Evolutionary conservation across 2,329 filamentous ascomycete genomes (phyloP).

Genomic region (Xylaria sp.): DNA sequence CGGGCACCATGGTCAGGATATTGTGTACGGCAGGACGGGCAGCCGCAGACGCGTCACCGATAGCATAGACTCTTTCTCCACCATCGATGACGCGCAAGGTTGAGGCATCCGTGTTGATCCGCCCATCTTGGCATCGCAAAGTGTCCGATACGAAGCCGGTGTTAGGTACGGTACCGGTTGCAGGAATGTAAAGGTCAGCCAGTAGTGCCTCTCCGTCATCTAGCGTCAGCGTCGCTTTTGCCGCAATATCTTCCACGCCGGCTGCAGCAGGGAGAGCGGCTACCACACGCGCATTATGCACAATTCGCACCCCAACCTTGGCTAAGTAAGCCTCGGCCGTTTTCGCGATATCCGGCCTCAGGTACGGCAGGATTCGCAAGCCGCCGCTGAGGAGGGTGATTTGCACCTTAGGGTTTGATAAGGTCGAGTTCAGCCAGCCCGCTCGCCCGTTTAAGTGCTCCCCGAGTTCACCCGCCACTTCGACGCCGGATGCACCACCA

Average conservation of each 20-base stretch:
- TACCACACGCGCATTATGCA: conserved; percentile 55
- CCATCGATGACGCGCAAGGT: conserved; percentile 53
- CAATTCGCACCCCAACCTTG: conserved; percentile 59
- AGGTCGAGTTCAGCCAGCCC: conserved; percentile 52
- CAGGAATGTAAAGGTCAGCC: conserved; percentile 62
- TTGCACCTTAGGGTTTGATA: conserved; percentile 51
- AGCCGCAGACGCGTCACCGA: conserved; percentile 58
- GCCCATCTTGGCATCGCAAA: conserved; percentile 51
- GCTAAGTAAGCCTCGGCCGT: conserved; percentile 57
- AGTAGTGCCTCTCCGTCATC: conserved; percentile 53
- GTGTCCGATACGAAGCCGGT: conserved; percentile 52
- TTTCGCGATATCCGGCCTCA: conserved; percentile 53
- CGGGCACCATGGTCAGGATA: conserved; percentile 55
- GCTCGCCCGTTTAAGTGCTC: conserved; percentile 61
- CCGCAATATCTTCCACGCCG: conserved; percentile 45
- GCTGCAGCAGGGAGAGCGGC: conserved; percentile 48
- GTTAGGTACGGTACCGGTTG: conserved; percentile 56
- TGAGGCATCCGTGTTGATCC: conserved; percentile 52
- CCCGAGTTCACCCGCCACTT: conserved; percentile 62
- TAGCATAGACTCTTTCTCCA: conserved; percentile 56
- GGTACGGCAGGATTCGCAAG: conserved; percentile 54
- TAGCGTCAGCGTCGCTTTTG: conserved; percentile 53
- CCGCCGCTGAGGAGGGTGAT: conserved; percentile 59
- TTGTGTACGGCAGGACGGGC: conserved; percentile 57
- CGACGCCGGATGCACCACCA: conserved; percentile 58